Base-by-base conservation (phyloP, 345 rosid species). In the Ricinus communis region DNA sequence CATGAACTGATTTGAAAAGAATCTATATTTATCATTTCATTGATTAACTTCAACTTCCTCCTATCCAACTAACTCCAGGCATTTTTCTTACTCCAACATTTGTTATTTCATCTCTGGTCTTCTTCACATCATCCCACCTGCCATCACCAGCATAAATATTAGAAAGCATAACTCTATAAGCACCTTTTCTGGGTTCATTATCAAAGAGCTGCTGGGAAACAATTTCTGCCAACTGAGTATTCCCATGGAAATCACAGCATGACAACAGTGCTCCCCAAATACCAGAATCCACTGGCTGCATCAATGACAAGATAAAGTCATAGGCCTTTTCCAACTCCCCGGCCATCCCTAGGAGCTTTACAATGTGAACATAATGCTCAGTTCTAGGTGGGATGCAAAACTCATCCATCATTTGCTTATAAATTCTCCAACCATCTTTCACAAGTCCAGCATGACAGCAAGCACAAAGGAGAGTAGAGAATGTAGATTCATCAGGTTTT, bases 371-470 rank as follows among this genome's bases (percentile, higher is more conserved):
- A 50, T 81, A 78, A 83, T 94, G 98, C 76, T 90, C 92, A 0
- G 86, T 80, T 73, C 68, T 33, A 19, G 93, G 81, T 66, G 80
- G 82, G 69, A 94, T 76, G 47, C 80, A 70, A 84, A 86, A 94
- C 63, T 94, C 93, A 54, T 79, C 79, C 66, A 58, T 75, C 96
- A 94, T 94, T 72, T 82, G 80, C 77, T 77, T 71, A 77, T 91
- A 87, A 33, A 87, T 71, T 73, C 82, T 84, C 75, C 62, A 71
- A 30, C 95, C 98, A 28, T 83, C 81, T 40, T 75, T 21, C 66
- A 87, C 81, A 59, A 86, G 87, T 71, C 96, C 97, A 3, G 85
- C 77, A 76, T 94, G 97, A 67, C 93, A 90, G 78, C 96, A 94
- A 61, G 88, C 80, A 71, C 85, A 84, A 69, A 94, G 95, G 41